These are phyloP conservation scores for Amphicarpaea edgeworthii DNA, from an alignment of 306 rosid genomes.

Conservation along the genomic window DNA sequence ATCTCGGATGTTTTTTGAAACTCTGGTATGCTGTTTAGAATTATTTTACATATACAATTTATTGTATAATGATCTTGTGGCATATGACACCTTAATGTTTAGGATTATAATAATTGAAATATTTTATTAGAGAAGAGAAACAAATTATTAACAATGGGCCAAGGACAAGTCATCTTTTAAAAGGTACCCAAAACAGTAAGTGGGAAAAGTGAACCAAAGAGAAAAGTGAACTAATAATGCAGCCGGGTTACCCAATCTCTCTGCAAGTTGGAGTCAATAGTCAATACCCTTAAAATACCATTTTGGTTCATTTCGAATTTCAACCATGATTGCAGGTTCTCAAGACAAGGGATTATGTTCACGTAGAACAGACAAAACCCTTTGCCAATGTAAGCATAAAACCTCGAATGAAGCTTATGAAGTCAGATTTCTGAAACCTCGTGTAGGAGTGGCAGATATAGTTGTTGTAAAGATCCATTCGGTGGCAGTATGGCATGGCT, in stretches of 20 bases:
- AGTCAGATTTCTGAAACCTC: constrained; percentile 81
- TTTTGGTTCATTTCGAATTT: constrained; percentile 26
- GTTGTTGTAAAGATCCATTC: constrained; percentile 58
- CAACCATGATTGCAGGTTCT: constrained; percentile 76
- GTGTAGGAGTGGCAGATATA: constrained; percentile 64
- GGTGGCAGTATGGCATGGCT: constrained; percentile 56
- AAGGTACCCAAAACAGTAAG: background rate
- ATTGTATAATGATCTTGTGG: constrained; percentile 15
- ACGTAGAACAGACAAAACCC: constrained; percentile 85
- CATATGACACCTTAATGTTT: constrained; percentile 24
- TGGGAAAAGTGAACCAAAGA: background rate
- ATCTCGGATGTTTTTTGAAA: constrained; percentile 58
- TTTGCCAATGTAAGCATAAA: constrained; percentile 69
- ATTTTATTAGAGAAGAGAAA: background rate
- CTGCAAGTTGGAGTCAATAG: background rate
- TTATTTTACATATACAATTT: constrained; percentile 6
- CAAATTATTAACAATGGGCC: background rate
- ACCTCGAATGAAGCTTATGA: constrained; percentile 87
- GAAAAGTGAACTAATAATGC: background rate
- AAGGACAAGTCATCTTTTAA: background rate
- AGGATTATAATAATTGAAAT: constrained; percentile 21
- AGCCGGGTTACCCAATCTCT: background rate
- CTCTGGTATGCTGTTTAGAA: constrained; percentile 61
- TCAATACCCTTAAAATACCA: constrained; percentile 4
- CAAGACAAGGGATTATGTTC: constrained; percentile 92